Evolutionary conservation across 2,329 filamentous ascomycete species (phyloP).

Genomic region (Aspergillus melleus): DNA sequence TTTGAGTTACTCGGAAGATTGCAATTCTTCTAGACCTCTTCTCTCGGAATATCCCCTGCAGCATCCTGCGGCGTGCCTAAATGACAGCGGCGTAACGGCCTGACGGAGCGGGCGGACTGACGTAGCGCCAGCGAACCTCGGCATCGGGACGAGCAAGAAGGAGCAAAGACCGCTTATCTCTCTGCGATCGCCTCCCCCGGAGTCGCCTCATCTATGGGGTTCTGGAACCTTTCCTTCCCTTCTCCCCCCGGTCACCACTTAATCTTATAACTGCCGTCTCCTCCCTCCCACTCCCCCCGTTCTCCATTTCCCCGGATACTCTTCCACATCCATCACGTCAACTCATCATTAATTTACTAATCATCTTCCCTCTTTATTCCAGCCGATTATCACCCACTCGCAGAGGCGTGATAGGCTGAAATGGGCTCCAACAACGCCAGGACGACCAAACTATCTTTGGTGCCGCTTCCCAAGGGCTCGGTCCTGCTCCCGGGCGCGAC

Average conservation of each 20-base stretch:
- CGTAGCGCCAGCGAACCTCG: slow-evolving; percentile 33
- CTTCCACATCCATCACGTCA: not conserved
- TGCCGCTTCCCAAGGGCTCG: slow-evolving; percentile 76
- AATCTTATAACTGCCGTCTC: slow-evolving; percentile 14
- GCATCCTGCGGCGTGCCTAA: too few relatives aligned
- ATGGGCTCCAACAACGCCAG: slow-evolving; percentile 42
- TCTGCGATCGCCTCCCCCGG: slow-evolving; percentile 31
- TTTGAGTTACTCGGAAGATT: not conserved
- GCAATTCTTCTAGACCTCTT: too few relatives aligned
- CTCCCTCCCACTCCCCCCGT: not conserved
- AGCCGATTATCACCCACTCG: not conserved
- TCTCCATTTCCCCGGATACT: not conserved
- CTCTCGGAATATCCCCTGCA: too few relatives aligned
- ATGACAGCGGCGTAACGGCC: not conserved
- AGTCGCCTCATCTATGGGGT: slow-evolving; percentile 28
- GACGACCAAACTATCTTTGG: slow-evolving; percentile 64
- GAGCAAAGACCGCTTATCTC: slow-evolving; percentile 29
- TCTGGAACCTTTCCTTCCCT: slow-evolving; percentile 30
- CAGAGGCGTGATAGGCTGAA: slow-evolving; percentile 12
- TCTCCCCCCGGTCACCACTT: not conserved
- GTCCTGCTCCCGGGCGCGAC: slow-evolving; percentile 85
- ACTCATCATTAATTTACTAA: not conserved
- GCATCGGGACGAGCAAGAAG: slow-evolving; percentile 25
- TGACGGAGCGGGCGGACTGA: slow-evolving; percentile 14
- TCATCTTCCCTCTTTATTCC: slow-evolving; percentile 3